phyloP scores from a whole-genome alignment of 805 yeast species.

The Starmerella floricola region DNA sequence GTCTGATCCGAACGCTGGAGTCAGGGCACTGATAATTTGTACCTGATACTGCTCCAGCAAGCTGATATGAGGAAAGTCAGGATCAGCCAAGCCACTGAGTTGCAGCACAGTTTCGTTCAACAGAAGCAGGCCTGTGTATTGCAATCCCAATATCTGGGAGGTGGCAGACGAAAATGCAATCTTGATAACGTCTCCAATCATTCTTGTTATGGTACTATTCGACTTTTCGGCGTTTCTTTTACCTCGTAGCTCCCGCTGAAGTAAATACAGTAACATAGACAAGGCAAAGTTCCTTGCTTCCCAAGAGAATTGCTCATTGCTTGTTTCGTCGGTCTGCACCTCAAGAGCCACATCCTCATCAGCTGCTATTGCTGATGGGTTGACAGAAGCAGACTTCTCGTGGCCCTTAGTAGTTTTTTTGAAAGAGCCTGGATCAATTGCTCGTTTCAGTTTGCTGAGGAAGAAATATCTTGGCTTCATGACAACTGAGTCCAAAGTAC shows the following conservation, averaged over 20 bases:
- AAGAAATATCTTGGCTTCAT: slow-evolving; percentile 25
- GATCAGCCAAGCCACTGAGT: slow-evolving; percentile 54
- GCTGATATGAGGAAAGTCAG: slow-evolving; percentile 56
- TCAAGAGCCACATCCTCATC: slow-evolving; percentile 30
- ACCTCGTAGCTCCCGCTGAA: slow-evolving; percentile 20
- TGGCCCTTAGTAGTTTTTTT: background rate
- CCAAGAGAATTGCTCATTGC: slow-evolving; percentile 34
- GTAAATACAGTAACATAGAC: slow-evolving; percentile 27
- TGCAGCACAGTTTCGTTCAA: slow-evolving; percentile 50
- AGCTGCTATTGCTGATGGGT: slow-evolving; percentile 34
- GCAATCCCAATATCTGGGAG: slow-evolving; percentile 47
- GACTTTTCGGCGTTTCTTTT: slow-evolving; percentile 20
- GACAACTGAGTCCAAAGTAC: slow-evolving; percentile 35
- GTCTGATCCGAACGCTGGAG: slow-evolving; percentile 70
- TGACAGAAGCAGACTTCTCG: slow-evolving; percentile 8
- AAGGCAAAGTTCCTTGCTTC: slow-evolving; percentile 33
- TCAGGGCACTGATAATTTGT: slow-evolving; percentile 75
- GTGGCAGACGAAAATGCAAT: slow-evolving; percentile 75
- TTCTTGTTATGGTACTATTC: slow-evolving; percentile 21
- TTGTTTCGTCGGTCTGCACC: slow-evolving; percentile 18
- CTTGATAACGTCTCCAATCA: slow-evolving; percentile 50
- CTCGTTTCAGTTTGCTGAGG: slow-evolving; percentile 1
- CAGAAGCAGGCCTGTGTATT: slow-evolving; percentile 52
- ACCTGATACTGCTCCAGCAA: slow-evolving; percentile 89
- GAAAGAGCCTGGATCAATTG: background rate